Conservation (phyloP, 2,329 filamentous ascomycete genomes). For the Leptodontidium sp. region DNA sequence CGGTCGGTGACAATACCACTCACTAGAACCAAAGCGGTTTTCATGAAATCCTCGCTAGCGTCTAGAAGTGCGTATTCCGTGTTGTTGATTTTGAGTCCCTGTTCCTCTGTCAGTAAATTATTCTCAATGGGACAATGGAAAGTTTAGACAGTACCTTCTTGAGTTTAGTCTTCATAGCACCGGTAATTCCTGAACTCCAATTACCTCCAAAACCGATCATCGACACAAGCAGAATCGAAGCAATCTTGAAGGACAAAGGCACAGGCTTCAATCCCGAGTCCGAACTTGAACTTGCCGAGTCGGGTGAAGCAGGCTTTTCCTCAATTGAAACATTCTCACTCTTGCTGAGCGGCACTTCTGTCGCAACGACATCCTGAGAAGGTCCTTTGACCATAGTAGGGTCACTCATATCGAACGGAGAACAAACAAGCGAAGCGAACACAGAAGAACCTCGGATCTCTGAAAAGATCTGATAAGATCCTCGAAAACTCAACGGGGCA, state of each 20-base stretch:
- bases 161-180: constrained; percentile 67
- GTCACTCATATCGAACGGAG: constrained; percentile 17
- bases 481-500: background rate
- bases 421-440: background rate
- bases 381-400: constrained; percentile 6
- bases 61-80: constrained; percentile 65
- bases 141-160: constrained; percentile 54
- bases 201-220: constrained; percentile 66
- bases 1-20: constrained; percentile 65
- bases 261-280: constrained; percentile 26
- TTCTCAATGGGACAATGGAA: background rate
- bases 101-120: background rate
- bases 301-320: background rate
- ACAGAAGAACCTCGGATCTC: background rate
- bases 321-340: constrained; percentile 10
- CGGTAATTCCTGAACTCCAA: constrained; percentile 67
- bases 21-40: constrained; percentile 60
- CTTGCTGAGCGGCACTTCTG: constrained; percentile 9
- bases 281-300: constrained; percentile 10
- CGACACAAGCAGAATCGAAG: constrained; percentile 59
- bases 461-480: constrained; percentile 17
- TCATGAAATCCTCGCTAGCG: constrained; percentile 69
- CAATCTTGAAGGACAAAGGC: constrained; percentile 46
- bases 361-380: background rate
- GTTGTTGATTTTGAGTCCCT: constrained; percentile 65